phyloP scores from a whole-genome alignment of 1,284 basidiomycete species.

The Pascua sp. region DNA sequence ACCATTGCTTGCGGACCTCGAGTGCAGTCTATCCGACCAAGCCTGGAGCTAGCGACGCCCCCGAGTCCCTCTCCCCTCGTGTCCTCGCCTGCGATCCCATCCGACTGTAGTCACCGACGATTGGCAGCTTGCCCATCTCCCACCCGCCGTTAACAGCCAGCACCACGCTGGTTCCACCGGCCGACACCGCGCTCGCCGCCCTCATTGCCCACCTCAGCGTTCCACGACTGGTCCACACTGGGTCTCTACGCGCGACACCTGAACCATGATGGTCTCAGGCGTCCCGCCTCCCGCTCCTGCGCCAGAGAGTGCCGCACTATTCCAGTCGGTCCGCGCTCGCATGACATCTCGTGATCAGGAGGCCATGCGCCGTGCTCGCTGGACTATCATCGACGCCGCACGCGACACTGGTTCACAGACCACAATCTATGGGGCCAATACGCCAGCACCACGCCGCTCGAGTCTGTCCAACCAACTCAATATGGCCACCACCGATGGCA shows the following conservation, averaged over 20 bases:
- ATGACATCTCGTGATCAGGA: conserved; percentile 34
- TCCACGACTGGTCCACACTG: not conserved
- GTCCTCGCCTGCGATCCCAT: not conserved
- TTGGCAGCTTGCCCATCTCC: not conserved
- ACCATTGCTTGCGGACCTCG: not conserved
- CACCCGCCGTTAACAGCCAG: not conserved
- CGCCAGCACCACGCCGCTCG: not conserved
- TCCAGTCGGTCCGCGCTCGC: conserved; percentile 32
- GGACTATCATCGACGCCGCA: conserved; percentile 18
- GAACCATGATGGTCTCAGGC: not conserved
- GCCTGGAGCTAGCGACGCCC: not conserved
- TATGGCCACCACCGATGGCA: not conserved
- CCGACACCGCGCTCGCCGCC: too few species aligned
- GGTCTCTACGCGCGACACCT: not conserved
- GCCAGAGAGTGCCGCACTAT: conserved; percentile 4
- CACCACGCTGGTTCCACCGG: too few species aligned
- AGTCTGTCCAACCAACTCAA: conserved; percentile 10
- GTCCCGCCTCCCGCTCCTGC: not conserved
- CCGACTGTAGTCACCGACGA: not conserved
- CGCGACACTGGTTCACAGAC: too few species aligned
- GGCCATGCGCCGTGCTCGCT: conserved; percentile 38
- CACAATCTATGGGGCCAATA: too few species aligned
- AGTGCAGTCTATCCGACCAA: not conserved
- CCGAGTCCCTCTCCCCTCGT: not conserved
- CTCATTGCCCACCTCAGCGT: not conserved